Conservation (phyloP, 768 basidiomycete genomes). For the Asterophora parasitica region DNA sequence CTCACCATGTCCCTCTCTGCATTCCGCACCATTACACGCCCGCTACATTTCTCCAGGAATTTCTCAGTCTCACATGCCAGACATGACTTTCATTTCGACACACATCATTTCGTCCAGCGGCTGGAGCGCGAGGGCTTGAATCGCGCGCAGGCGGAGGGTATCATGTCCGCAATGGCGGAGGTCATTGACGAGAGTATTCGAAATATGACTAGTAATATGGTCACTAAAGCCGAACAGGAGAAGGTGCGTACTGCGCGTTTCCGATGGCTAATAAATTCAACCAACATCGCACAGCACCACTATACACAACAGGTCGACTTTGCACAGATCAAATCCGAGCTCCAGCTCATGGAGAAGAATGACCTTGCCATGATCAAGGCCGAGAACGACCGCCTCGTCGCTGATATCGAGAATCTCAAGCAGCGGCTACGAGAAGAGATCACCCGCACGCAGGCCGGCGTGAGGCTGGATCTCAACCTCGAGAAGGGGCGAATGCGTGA, state of each 20-base stretch:
- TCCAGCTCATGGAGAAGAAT: slow-evolving; percentile 95
- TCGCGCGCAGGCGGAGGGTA: slow-evolving; percentile 89
- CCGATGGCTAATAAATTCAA: no score
- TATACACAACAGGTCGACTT: slow-evolving; percentile 97
- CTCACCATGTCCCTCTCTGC: slow-evolving; percentile 7
- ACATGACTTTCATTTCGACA: slow-evolving; percentile 84
- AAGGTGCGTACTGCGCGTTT: slow-evolving; percentile 51
- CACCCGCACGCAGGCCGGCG: slow-evolving; percentile 86
- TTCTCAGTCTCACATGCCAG: slow-evolving; percentile 26
- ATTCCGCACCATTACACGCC: slow-evolving; percentile 6
- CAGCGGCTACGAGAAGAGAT: slow-evolving; percentile 90
- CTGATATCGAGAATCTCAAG: slow-evolving; percentile 93
- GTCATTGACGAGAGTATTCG: slow-evolving; percentile 96
- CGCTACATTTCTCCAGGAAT: slow-evolving; percentile 14
- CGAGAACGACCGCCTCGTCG: slow-evolving; percentile 90
- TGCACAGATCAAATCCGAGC: slow-evolving; percentile 91
- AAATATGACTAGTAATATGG: slow-evolving; percentile 95
- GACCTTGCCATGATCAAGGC: slow-evolving; percentile 93
- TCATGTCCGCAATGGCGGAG: slow-evolving; percentile 95
- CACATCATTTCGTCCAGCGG: slow-evolving; percentile 90
- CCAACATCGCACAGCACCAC: slow-evolving; percentile 52
- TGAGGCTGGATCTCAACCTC: slow-evolving; percentile 89
- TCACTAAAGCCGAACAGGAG: slow-evolving; percentile 93
- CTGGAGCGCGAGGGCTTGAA: slow-evolving; percentile 87
- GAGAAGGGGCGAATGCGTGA: slow-evolving; percentile 96